These are phyloP conservation scores for Coemansia sp. DNA, from an alignment of 192 early-diverging fungal species.

Conservation along the genomic window DNA sequence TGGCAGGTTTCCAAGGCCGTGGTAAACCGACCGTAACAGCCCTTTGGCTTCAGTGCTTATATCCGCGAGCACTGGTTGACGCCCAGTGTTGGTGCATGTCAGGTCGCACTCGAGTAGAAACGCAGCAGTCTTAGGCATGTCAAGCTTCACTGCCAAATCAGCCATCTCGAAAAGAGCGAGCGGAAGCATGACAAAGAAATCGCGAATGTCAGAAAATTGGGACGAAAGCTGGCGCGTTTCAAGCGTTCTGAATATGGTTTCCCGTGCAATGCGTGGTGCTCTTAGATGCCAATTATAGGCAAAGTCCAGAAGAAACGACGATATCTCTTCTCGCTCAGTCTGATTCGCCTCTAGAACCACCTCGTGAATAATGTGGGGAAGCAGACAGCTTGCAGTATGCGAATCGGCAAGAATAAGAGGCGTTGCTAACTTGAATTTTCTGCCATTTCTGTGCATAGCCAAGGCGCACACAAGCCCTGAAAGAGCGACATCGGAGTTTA, in stretches of 20 bases:
- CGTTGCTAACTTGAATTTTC: slow-evolving; percentile 17
- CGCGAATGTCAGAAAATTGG: slow-evolving; percentile 42
- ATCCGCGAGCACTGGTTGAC: slow-evolving; percentile 15
- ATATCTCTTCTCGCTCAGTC: slow-evolving; percentile 22
- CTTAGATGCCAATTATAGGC: slow-evolving; percentile 44
- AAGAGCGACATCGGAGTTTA: slow-evolving; percentile 18
- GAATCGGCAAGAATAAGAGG: slow-evolving; percentile 34
- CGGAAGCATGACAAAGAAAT: slow-evolving; percentile 35
- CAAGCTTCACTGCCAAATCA: slow-evolving; percentile 35
- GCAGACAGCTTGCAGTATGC: slow-evolving; percentile 25
- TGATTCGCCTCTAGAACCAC: slow-evolving; percentile 16
- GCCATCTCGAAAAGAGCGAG: slow-evolving; percentile 51
- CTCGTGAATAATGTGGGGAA: slow-evolving; percentile 36
- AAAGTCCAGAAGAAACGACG: slow-evolving; percentile 47
- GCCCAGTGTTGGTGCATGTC: slow-evolving; percentile 29
- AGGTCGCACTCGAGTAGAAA: slow-evolving; percentile 53
- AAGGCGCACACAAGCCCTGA: slow-evolving; percentile 37
- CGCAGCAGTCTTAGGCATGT: slow-evolving; percentile 36
- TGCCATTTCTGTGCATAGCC: slow-evolving; percentile 21
- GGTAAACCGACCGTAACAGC: slow-evolving; percentile 36
- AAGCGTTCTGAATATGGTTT: slow-evolving; percentile 26
- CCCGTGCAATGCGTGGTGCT: slow-evolving; percentile 33
- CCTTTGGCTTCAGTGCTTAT: slow-evolving; percentile 32
- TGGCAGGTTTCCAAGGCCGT: slow-evolving; percentile 39
- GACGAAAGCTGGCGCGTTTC: slow-evolving; percentile 32